Percentiles rank a stretch among this genome's conserved stretches.
Conservation (phyloP, 2,329 filamentous ascomycete genomes). For the Penicillium sumatraense region DNA sequence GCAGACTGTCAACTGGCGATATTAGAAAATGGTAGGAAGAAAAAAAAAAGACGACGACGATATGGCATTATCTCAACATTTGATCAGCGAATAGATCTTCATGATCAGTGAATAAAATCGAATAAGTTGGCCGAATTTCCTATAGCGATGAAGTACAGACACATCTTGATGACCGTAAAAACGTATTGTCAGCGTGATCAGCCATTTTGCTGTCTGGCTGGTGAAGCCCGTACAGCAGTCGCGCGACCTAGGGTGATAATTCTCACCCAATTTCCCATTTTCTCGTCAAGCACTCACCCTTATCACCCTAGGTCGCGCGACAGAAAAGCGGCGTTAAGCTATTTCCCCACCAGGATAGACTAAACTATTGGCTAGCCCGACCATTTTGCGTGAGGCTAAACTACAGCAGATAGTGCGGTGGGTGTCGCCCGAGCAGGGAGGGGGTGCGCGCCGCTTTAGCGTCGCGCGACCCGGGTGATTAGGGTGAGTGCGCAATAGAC, state of each 20-base stretch:
- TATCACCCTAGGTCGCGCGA: background rate
- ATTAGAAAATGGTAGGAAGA: too few relatives aligned
- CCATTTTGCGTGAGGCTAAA: background rate
- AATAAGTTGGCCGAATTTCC: too few relatives aligned
- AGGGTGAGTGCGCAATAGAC: background rate
- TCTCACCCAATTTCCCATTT: background rate
- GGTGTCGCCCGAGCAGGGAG: too few relatives aligned
- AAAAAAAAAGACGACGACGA: too few relatives aligned
- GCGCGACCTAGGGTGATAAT: constrained; percentile 8
- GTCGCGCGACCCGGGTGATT: too few relatives aligned
- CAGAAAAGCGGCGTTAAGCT: background rate
- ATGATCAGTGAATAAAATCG: too few relatives aligned
- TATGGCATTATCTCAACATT: too few relatives aligned
- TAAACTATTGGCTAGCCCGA: background rate
- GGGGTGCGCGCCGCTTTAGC: too few relatives aligned
- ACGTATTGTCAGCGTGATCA: background rate
- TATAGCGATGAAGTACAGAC: too few relatives aligned
- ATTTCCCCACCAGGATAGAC: constrained; percentile 2
- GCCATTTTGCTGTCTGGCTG: background rate
- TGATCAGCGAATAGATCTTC: too few relatives aligned
- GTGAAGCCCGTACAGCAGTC: background rate
- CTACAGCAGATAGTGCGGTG: background rate
- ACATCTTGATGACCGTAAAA: too few relatives aligned
- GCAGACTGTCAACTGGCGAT: too few relatives aligned
- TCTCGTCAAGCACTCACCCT: constrained; percentile 2